These are phyloP conservation scores for Neopestalotiopsis sp. DNA, from an alignment of 2,329 filamentous ascomycete genomes.

Conservation along the genomic window DNA sequence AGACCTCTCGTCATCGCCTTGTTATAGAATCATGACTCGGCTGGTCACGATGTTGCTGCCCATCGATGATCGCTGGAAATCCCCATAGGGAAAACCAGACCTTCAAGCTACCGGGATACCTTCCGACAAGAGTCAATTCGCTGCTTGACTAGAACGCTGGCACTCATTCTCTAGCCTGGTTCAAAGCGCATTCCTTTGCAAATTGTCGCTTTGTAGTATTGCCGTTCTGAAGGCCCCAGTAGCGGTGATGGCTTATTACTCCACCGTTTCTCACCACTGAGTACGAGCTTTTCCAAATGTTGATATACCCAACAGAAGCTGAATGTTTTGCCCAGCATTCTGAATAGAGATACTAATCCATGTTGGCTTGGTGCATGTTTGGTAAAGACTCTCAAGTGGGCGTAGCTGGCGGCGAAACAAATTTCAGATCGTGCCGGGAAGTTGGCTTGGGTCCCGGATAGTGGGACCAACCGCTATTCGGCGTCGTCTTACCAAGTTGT, in stretches of 20 bases:
- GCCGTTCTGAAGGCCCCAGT: not conserved
- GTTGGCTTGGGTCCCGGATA: not conserved
- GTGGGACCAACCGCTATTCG: not conserved
- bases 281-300: too few relatives aligned
- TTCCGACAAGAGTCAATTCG: not conserved
- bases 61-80: not conserved
- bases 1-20: not conserved
- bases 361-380: not conserved
- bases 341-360: too few relatives aligned
- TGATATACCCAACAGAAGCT: too few relatives aligned
- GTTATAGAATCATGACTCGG: not conserved
- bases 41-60: not conserved
- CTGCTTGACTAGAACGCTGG: not conserved
- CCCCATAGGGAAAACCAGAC: not conserved
- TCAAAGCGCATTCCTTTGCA: not conserved
- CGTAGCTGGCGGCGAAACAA: not conserved
- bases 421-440: not conserved
- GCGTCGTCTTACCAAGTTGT: not conserved
- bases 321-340: too few relatives aligned
- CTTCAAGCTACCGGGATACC: not conserved
- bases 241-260: not conserved
- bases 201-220: not conserved
- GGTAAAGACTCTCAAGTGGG: not conserved
- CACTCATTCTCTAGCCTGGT: not conserved
- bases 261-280: too few relatives aligned